phyloP scores from a whole-genome alignment of 192 early-diverging fungal genomes.

The Umbelopsis isabellina region DNA sequence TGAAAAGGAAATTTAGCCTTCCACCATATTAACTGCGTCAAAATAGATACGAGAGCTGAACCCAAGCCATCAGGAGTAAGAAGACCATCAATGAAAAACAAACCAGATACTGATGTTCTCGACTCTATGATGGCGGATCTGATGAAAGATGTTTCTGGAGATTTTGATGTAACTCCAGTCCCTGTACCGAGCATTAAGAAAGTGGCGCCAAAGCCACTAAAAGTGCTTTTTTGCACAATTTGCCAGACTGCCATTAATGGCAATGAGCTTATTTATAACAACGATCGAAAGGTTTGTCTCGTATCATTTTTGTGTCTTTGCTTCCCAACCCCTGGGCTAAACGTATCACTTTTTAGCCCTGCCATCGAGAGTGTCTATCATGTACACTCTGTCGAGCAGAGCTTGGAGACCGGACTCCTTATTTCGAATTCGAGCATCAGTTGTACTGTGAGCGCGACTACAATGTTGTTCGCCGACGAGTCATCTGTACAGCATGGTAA shows the following conservation, averaged over 20 bases:
- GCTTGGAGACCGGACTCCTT: constrained; percentile 50
- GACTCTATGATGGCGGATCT: constrained; percentile 49
- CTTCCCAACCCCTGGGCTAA: not conserved
- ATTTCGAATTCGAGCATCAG: constrained; percentile 50
- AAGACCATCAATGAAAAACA: constrained; percentile 3
- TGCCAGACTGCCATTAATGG: constrained; percentile 21
- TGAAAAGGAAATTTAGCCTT: constrained; percentile 7
- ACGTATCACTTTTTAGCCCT: constrained; percentile 27
- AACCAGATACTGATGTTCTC: constrained; percentile 21
- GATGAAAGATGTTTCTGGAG: constrained; percentile 38
- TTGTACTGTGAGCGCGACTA: constrained; percentile 63
- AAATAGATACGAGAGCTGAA: constrained; percentile 4
- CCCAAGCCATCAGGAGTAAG: not conserved
- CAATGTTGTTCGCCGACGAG: constrained; percentile 26
- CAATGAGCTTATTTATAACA: not conserved
- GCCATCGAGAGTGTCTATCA: constrained; percentile 55
- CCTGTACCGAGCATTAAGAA: not conserved
- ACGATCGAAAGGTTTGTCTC: constrained; percentile 37
- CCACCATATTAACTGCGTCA: constrained; percentile 1
- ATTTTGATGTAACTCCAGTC: constrained; percentile 2
- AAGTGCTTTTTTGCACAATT: constrained; percentile 10
- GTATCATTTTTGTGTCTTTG: too few species aligned
- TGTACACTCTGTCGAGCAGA: constrained; percentile 51
- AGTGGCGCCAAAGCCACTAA: constrained; percentile 18
- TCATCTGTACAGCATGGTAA: constrained; percentile 56